Percentiles rank a stretch among this genome's conserved stretches.
Evolutionary conservation across 2,329 filamentous ascomycete species (phyloP).

Genomic region (Fusarium buharicum): DNA sequence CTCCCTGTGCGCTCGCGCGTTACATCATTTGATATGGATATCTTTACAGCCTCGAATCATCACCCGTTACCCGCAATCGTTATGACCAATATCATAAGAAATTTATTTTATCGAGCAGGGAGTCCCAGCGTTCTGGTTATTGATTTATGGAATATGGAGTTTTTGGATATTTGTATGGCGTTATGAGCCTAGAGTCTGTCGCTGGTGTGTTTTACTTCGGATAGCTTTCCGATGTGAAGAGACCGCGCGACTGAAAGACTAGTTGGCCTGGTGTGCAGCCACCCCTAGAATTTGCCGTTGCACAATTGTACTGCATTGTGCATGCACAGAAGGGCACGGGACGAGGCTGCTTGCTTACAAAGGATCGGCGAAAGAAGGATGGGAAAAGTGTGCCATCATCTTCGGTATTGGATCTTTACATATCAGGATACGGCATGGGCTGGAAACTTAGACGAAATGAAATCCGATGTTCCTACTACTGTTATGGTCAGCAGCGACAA

Average conservation of each 20-base stretch:
- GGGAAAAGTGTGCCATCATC: conserved; percentile 24
- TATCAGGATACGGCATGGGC: conserved; percentile 1
- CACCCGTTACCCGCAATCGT: conserved; percentile 8
- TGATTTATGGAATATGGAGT: conserved; percentile 29
- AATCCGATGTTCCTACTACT: not conserved
- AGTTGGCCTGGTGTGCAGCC: conserved; percentile 29
- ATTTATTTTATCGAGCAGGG: conserved; percentile 38
- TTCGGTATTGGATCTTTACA: conserved; percentile 11
- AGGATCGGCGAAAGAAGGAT: conserved; percentile 34
- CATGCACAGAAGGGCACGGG: conserved; percentile 35
- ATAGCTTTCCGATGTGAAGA: conserved; percentile 33
- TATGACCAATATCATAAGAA: conserved; percentile 18
- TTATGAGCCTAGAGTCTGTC: conserved; percentile 19
- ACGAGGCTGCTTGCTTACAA: conserved; percentile 31
- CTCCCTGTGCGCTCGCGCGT: conserved; percentile 3
- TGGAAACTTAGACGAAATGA: conserved; percentile 1
- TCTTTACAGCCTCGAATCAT: not conserved
- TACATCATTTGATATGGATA: conserved; percentile 1
- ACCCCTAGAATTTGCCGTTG: conserved; percentile 42
- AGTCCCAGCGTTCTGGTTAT: conserved; percentile 44
- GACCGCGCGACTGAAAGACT: conserved; percentile 17
- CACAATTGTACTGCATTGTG: conserved; percentile 28
- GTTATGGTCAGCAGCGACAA: not conserved
- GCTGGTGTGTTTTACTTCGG: conserved; percentile 21
- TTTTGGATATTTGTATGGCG: conserved; percentile 29